Evolutionary conservation across 371 early-diverging fungal genomes (phyloP).

Genomic region (Cokeromyces recurvatus): DNA sequence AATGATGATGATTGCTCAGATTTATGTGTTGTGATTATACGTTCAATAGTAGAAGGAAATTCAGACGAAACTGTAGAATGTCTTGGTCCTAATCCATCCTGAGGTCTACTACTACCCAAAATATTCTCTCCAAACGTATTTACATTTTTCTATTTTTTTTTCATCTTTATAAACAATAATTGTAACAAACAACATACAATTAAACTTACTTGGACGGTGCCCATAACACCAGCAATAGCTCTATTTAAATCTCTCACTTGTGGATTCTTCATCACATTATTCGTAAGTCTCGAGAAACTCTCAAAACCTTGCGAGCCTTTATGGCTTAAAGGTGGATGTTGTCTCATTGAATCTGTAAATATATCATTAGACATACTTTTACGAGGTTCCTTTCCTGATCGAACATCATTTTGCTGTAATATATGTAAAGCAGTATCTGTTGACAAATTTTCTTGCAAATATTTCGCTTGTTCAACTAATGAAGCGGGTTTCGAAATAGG

Average conservation of each 20-base stretch:
- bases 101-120: constrained; percentile 14
- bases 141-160: constrained; percentile 37
- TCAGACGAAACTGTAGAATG: constrained; percentile 33
- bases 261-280: constrained; percentile 59
- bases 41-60: constrained; percentile 35
- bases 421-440: constrained; percentile 51
- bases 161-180: not conserved
- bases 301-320: constrained; percentile 15
- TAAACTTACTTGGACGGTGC: constrained; percentile 39
- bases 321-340: constrained; percentile 14
- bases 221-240: constrained; percentile 58
- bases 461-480: constrained; percentile 64
- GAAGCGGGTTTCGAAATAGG: constrained; percentile 49
- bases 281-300: constrained; percentile 32
- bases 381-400: constrained; percentile 48
- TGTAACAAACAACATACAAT: too few relatives aligned
- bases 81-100: constrained; percentile 14
- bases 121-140: constrained; percentile 39
- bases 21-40: constrained; percentile 14
- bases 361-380: constrained; percentile 26
- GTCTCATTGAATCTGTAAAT: not conserved
- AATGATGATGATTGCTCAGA: too few relatives aligned
- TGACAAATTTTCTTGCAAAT: constrained; percentile 49
- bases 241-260: constrained; percentile 56
- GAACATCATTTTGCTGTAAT: constrained; percentile 53